Evolutionary conservation across 345 rosid genomes (phyloP).

Genomic region (Boechera stricta): DNA sequence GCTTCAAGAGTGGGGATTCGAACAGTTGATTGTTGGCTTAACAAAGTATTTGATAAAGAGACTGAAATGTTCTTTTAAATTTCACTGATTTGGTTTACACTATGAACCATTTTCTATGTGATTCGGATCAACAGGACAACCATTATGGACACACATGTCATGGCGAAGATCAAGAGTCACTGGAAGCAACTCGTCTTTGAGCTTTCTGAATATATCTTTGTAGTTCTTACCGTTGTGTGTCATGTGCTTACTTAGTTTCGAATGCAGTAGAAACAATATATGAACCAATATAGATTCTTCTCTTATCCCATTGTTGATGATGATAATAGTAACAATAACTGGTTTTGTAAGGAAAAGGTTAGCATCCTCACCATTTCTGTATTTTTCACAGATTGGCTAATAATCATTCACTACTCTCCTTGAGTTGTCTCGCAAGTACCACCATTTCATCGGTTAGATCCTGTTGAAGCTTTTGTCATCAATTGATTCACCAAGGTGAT

Average conservation of each 20-base stretch:
- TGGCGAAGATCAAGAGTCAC: slow-evolving; percentile 72
- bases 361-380: slow-evolving; percentile 70
- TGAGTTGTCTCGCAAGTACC: slow-evolving; percentile 81
- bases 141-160: slow-evolving; percentile 80
- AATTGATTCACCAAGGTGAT: not conserved
- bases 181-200: slow-evolving; percentile 89
- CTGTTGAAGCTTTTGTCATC: slow-evolving; percentile 76
- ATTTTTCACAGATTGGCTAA: slow-evolving; percentile 65
- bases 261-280: not conserved
- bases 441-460: slow-evolving; percentile 96
- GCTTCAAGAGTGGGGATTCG: slow-evolving; percentile 92
- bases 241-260: slow-evolving; percentile 80
- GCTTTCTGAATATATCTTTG: slow-evolving; percentile 59
- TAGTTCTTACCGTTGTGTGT: slow-evolving; percentile 67
- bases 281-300: slow-evolving; percentile 1
- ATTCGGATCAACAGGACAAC: slow-evolving; percentile 82
- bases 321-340: slow-evolving; percentile 1
- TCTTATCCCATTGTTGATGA: not conserved
- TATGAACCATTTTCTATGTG: slow-evolving; percentile 46
- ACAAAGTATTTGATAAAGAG: too few species aligned
- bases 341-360: not conserved
- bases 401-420: slow-evolving; percentile 78
- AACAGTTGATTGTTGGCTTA: slow-evolving; percentile 68
- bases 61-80: not conserved
- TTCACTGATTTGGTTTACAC: not conserved